These are phyloP conservation scores for Didymella glomerata DNA, from an alignment of 2,329 filamentous ascomycete genomes.

Conservation along the genomic window DNA sequence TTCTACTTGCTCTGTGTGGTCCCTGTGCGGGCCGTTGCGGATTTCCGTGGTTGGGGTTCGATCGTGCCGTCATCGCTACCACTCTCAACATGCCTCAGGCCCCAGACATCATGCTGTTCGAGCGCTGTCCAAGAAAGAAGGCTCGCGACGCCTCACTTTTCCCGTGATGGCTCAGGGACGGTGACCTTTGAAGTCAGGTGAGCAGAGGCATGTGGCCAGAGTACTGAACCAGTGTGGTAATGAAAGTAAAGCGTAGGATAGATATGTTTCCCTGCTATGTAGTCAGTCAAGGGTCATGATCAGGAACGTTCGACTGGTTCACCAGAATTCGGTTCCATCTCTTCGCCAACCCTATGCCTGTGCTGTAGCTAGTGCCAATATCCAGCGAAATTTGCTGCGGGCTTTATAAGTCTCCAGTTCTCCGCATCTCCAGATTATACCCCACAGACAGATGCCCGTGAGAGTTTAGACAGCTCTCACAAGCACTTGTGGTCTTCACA, in stretches of 20 bases:
- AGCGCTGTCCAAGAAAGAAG: background rate
- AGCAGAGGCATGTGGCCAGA: background rate
- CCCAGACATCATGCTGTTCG: background rate
- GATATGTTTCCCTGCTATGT: background rate
- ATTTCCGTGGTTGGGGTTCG: background rate
- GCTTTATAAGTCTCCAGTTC: background rate
- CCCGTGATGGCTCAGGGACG: background rate
- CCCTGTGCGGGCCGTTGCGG: conserved; percentile 5
- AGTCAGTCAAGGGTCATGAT: background rate
- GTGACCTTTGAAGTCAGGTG: background rate
- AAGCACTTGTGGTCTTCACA: background rate
- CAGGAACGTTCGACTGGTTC: background rate
- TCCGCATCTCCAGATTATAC: background rate
- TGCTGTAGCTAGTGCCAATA: background rate
- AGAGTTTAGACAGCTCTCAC: background rate
- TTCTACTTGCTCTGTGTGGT: background rate
- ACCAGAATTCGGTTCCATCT: background rate
- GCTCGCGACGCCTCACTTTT: background rate
- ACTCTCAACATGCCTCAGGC: background rate
- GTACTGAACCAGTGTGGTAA: background rate
- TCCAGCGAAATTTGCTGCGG: background rate
- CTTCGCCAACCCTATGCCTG: background rate
- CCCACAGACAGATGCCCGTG: background rate
- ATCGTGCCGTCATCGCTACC: conserved; percentile 13
- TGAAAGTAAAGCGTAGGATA: background rate